phyloP scores from a whole-genome alignment of 108 stramenopile species.

The Schizochytrium sp. region DNA sequence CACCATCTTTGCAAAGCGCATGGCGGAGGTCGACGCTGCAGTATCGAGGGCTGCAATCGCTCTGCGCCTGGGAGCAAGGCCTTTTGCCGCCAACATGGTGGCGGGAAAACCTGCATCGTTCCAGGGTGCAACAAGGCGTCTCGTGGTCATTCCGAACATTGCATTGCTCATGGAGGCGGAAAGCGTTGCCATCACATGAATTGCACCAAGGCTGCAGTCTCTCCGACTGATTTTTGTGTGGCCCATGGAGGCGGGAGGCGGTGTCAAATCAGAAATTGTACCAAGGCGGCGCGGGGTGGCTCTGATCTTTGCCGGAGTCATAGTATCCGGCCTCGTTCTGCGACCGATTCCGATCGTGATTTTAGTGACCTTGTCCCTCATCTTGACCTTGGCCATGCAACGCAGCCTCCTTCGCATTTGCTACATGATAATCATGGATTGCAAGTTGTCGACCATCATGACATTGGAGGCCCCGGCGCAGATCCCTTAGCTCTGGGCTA shows the following conservation, averaged over 20 bases:
- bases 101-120: background rate
- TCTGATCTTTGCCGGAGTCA: background rate
- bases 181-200: background rate
- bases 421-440: no score
- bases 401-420: no score
- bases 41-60: background rate
- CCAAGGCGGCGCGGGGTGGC: background rate
- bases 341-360: no score
- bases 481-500: no score
- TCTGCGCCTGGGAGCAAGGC: constrained; percentile 17
- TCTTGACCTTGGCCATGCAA: no score
- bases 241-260: background rate
- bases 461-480: no score
- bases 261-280: background rate
- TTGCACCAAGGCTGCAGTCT: background rate
- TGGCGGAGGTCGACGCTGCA: background rate
- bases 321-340: no score
- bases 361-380: no score
- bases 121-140: background rate
- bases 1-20: background rate
- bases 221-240: background rate
- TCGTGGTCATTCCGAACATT: background rate
- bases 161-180: background rate
- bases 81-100: constrained; percentile 53
- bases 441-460: no score